A percentile compares a stretch with the other conserved stretches of the same genome.
Conservation (phyloP, 1,284 basidiomycete species). For the Ustilago cynodontis region DNA sequence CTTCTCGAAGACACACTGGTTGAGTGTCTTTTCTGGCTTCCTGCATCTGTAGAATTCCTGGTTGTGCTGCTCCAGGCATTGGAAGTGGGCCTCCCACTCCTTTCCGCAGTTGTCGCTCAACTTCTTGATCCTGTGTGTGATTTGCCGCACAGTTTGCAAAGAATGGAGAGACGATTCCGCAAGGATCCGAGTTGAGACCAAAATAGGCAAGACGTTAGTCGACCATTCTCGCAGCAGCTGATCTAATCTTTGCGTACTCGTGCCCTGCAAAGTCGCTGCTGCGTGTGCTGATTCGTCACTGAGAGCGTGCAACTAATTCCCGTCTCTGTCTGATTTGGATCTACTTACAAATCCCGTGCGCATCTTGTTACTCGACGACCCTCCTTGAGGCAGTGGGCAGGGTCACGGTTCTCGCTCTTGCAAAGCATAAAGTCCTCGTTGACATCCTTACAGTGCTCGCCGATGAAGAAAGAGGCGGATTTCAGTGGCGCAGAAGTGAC, state of each 20-base stretch:
- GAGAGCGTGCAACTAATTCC: too few relatives aligned
- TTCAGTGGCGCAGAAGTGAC: constrained; percentile 93
- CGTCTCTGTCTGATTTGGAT: too few relatives aligned
- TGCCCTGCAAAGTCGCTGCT: too few relatives aligned
- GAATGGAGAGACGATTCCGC: background rate
- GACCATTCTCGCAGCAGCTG: background rate
- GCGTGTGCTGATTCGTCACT: too few relatives aligned
- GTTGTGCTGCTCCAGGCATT: constrained; percentile 94
- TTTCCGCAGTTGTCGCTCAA: constrained; percentile 90
- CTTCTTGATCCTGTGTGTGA: constrained; percentile 80
- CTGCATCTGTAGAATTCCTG: constrained; percentile 95
- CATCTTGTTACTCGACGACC: constrained; percentile 96
- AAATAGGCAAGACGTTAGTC: background rate
- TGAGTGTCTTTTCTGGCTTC: constrained; percentile 87
- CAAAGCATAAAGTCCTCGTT: constrained; percentile 99
- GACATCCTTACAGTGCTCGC: constrained; percentile 92
- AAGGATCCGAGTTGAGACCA: background rate
- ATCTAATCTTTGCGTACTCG: background rate
- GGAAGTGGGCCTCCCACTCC: constrained; percentile 93
- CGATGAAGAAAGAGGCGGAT: constrained; percentile 97
- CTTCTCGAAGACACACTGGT: constrained; percentile 97
- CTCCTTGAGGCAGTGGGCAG: constrained; percentile 94
- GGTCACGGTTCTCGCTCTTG: constrained; percentile 90
- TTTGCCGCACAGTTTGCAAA: background rate
- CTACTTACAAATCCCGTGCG: constrained; percentile 87